Evolutionary conservation across 345 rosid species (phyloP), one percentile per base, ranked within the genome.

Genomic region (Dovyalis caffra): DNA sequence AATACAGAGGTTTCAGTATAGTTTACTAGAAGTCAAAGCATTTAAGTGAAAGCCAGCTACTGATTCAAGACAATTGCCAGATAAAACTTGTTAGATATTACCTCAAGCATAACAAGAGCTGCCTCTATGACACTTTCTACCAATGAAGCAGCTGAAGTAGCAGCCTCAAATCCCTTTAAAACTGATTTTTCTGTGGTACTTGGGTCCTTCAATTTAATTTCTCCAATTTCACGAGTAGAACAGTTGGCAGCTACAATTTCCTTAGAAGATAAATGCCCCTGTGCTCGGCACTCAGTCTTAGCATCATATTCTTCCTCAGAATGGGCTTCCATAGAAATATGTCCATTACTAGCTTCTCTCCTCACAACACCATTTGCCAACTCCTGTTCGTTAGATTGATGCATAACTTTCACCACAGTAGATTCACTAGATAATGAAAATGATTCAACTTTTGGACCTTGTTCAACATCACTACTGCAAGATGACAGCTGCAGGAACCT

Each of bases 31-130:
- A 45, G 49, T 45, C 49, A 45, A 45, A 45, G 49, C 20, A 15
- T 45, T 43, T 43, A 14, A 43, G 49, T 12, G 49, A 43, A 3
- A 2, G 49, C 49, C 2, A 18, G 20, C 49, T 15, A 4, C 43
- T 45, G 49, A 45, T 45, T 45, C 49, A 15, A 43, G 49, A 18
- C 5, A 4, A 45, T 45, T 45, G 49, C 14, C 18, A 5, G 21
- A 15, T 12, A 38, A 49, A 64, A 49, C 29, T 49, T 47, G 18
- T 33, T 2, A 45, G n/a, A 53, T 12, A 64, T 81, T 88, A 95
- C 99, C 97, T 95, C 97, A 83, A 93, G 83, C 96, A 89, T 88
- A 70, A 95, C 98, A 83, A 95, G 96, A 70, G 97, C 86, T 11
- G 99, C 97, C 85, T 93, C 98, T 72, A 95, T 87, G 64, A 87